Evolutionary conservation across 768 basidiomycete genomes (phyloP), one percentile per base, ranked within the genome.

Genomic region (Dioszegia hungarica): DNA sequence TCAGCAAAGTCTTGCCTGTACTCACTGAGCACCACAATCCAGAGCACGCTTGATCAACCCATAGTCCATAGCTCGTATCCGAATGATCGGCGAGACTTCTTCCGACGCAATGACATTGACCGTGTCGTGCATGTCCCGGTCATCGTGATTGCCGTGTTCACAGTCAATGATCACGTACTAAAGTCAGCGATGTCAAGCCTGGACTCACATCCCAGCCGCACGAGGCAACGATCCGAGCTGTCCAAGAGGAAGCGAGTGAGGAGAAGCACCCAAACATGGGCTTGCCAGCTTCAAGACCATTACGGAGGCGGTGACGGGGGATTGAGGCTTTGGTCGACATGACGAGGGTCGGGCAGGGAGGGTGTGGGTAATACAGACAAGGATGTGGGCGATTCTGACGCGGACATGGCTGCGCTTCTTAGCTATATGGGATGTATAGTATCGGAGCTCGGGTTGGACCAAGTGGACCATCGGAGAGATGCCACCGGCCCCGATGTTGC

Each of bases 1-100:
- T 56, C 45, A 59, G 27, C 43, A 19, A 5, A 24, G 27, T 19
- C 19, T 43, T 19, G n/a, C 20, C 5, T 14, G 37, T 22, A 64
- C 63, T 64, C 43, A 75, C 72, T 72, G 72, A 25, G 72, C 72
- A 20, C 74, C 74, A 17, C 70, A 68, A 36, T 75, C 74, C 5
- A 75, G 44, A 24, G 74, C 74, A 24, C 74, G 59, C 60, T 75
- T 75, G 54, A 75, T 45, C 12, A 68, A 28, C 39, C 63, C 66
- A 2, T 60, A 41, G 0, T 22, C 24, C 0, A 61, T 50, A n/a
- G 60, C 72, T 19, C 68, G 56, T n/a, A 75, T 54, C 20, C 74
- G 56, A 38, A 75, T 62, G 47, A 73, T 53, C 1, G 74, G 74
- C 1, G 54, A 56, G 39, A 66, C 60, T 20, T 62, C 60, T 14